Base-by-base conservation (phyloP, 352 stramenopile species). In the Phytophthora multivora region DNA sequence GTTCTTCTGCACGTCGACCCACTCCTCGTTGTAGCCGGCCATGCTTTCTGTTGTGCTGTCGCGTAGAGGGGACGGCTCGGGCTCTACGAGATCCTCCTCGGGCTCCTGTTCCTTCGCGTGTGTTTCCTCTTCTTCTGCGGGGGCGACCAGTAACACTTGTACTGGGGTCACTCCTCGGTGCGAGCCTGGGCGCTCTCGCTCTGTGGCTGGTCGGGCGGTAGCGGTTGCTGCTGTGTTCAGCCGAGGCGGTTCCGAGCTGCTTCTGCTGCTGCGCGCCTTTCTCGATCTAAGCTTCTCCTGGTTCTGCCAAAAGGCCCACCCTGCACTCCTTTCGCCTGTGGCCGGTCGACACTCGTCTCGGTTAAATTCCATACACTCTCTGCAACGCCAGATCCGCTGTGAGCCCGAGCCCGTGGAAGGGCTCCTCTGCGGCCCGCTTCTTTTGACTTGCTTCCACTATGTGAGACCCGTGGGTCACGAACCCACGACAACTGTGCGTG, bases 1-100 rank as follows among this genome's bases (percentile, higher is more conserved):
- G 72, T 80, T 96, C 70, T 96, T 96, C 76, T 97, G 90, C 43
- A 97, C 83, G 55, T 93, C 86, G 42, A 96, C 83, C 90, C 90
- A 97, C 69, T 95, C 86, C 46, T 93, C 86, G 49, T 69, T 77
- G 58, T 79, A 82, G 63, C 79, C 79, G 46, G 75, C 75, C 83
- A 90, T 89, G 60, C 41, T 73, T 26, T 69, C 57, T 23, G 60
- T 51, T 28, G 12, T 40, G 36, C 48, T 57, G 18, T 33, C 33
- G 48, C 23, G 16, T 49, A 50, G 39, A 43, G 64, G 13, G 65
- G 46, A 38, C 9, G n/a, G 33, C 19, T n/a, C 13, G 47, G 47
- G 15, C 28, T 33, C 28, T 12, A 13, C 28, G 26, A 30, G 21
- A 23, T 78, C 55, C 21, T 33, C 54, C 54, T 76, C 56, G 15